A percentile compares a stretch with the other conserved stretches of the same genome.
phyloP scores from a whole-genome alignment of 1,284 basidiomycete genomes.

The Ganoderma lucidum region DNA sequence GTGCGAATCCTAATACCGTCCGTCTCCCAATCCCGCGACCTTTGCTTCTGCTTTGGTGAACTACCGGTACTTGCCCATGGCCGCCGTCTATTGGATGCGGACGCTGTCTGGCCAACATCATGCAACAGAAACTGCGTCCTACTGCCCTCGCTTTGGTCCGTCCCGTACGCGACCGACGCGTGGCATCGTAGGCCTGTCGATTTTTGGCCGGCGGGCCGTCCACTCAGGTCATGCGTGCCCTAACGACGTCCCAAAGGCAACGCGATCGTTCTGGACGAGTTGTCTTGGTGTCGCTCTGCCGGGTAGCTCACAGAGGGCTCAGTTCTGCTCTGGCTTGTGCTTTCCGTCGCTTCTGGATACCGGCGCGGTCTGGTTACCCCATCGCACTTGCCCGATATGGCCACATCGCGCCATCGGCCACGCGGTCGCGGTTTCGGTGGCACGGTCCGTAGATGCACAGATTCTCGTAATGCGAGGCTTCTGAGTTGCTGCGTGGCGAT shows the following conservation, averaged over 20 bases:
- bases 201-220: neutral
- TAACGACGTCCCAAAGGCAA: too few relatives aligned
- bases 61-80: too few relatives aligned
- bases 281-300: too few relatives aligned
- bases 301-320: too few relatives aligned
- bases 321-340: too few relatives aligned
- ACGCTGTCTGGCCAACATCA: neutral
- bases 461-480: conserved; percentile 16
- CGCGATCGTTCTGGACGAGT: too few relatives aligned
- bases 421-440: conserved; percentile 1
- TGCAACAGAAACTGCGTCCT: neutral
- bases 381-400: conserved; percentile 9
- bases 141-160: neutral
- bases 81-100: too few relatives aligned
- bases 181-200: neutral
- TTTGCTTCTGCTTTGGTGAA: too few relatives aligned
- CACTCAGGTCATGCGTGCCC: too few relatives aligned
- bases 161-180: neutral
- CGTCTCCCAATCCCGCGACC: too few relatives aligned
- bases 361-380: neutral
- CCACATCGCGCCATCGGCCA: neutral
- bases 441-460: conserved; percentile 16
- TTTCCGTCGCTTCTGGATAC: neutral
- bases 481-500: neutral
- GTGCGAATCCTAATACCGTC: too few relatives aligned